Evolutionary conservation across 163 green algal species (phyloP).

Genomic region (Chlamydomonas reinhardtii): DNA sequence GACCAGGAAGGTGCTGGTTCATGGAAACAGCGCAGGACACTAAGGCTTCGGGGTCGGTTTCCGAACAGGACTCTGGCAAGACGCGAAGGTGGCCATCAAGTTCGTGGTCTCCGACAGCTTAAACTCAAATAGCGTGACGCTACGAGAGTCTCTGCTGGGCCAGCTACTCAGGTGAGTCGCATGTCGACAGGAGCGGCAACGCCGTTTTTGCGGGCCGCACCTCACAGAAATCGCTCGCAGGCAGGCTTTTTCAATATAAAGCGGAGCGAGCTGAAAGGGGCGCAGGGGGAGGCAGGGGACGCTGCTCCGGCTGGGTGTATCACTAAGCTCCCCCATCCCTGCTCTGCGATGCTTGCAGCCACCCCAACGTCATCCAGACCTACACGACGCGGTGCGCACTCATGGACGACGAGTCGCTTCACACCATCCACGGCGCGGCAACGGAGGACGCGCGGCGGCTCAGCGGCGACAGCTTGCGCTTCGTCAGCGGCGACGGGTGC

Average conservation of each 20-base stretch:
- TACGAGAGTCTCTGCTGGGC: slow-evolving; percentile 42
- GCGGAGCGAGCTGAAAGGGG: too few relatives aligned
- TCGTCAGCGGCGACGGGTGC: slow-evolving; percentile 48
- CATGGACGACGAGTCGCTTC: slow-evolving; percentile 44
- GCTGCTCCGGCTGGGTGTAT: too few relatives aligned
- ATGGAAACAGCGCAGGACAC: neutral
- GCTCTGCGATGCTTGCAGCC: too few relatives aligned
- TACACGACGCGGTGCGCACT: slow-evolving; percentile 48
- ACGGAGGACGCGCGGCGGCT: slow-evolving; percentile 35
- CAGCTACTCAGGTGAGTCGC: slow-evolving; percentile 25
- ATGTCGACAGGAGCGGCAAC: neutral
- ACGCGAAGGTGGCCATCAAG: slow-evolving; percentile 49
- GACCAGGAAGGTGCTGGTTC: neutral
- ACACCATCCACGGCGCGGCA: slow-evolving; percentile 30
- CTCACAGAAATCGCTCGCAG: too few relatives aligned
- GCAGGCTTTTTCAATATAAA: too few relatives aligned
- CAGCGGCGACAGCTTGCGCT: slow-evolving; percentile 45
- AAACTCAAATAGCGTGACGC: slow-evolving; percentile 42
- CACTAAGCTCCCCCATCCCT: too few relatives aligned
- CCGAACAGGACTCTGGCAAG: slow-evolving; percentile 35
- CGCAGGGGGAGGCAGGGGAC: too few relatives aligned
- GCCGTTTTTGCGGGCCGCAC: too few relatives aligned
- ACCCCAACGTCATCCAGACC: slow-evolving; percentile 49
- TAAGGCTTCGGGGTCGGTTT: neutral
- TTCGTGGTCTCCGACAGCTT: slow-evolving; percentile 49